Percentiles rank a stretch among this genome's conserved stretches.
phyloP scores from a whole-genome alignment of 257 asterid species.

The Prunella vulgaris region DNA sequence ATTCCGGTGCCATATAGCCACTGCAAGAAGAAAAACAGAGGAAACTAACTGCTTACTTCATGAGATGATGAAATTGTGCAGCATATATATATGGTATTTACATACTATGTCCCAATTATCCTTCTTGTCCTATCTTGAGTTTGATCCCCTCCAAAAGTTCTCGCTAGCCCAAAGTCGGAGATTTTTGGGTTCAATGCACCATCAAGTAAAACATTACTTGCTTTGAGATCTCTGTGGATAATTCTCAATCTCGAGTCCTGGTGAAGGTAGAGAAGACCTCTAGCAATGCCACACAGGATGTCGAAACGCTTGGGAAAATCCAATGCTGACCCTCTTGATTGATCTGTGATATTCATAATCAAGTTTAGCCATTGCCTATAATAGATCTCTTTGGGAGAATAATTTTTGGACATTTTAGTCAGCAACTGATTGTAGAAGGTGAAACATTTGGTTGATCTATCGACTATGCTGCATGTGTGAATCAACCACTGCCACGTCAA shows the following conservation, averaged over 20 bases:
- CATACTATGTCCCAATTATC: slow-evolving; percentile 33
- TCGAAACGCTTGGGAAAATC: slow-evolving; percentile 31
- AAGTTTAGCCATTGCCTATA: background rate
- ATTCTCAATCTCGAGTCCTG: slow-evolving; percentile 40
- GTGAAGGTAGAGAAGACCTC: slow-evolving; percentile 39
- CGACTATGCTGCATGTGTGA: no score
- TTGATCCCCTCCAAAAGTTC: slow-evolving; percentile 27
- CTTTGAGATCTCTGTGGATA: slow-evolving; percentile 34
- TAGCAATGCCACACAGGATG: slow-evolving; percentile 29
- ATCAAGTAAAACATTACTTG: slow-evolving; percentile 39
- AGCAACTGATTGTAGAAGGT: no score
- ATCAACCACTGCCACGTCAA: no score
- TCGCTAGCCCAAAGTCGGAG: slow-evolving; percentile 35
- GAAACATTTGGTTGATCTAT: no score
- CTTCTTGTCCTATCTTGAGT: slow-evolving; percentile 16
- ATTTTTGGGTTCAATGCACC: slow-evolving; percentile 29
- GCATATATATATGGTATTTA: background rate
- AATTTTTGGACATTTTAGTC: no score
- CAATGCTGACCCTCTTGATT: slow-evolving; percentile 7
- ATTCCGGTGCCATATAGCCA: slow-evolving; percentile 35
- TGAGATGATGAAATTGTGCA: background rate
- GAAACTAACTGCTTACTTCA: background rate
- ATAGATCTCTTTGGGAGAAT: background rate
- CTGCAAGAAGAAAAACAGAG: slow-evolving; percentile 12
- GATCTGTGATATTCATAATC: slow-evolving; percentile 21